Evolutionary conservation across 345 rosid genomes (phyloP), one percentile per base, ranked within the genome.

Genomic region (Raphanus raphanistrum): DNA sequence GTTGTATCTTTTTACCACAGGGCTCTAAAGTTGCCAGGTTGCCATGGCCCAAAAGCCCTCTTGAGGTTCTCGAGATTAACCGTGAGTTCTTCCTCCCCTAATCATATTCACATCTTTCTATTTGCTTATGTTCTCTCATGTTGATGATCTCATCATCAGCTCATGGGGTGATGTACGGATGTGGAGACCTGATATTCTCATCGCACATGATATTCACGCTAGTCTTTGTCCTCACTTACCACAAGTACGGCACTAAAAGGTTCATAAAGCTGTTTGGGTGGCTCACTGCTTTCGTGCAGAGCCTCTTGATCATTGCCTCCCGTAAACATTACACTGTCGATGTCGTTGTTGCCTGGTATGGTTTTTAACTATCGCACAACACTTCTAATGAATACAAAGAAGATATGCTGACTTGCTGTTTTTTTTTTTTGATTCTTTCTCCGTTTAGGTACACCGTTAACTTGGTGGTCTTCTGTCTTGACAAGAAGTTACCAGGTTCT

Each of bases 291-390:
- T 76, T 88, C 16, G 71, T 87, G 79, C 99, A 90, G 85, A 96
- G 99, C 86, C 82, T 93, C 67, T 79, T 96, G 86, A 96, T 96
- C 48, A 68, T 96, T 62, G 98, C 99, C 8, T 96, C 99, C 36
- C 91, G 98, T 80, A 96, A 96, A 83, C 99, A 96, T 89, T 96
- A 96, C 88, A 88, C 91, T 0, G 98, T 93, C 5, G 99, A 96
- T 26, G 87, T 96, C 0, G 97, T 93, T 59, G 99, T 96, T 81
- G 99, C 99, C 11, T 93, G 99, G 99, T 95, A 83, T 62, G 84
- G 12, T 15, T 11, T 41, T 61, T 28, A 3, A 72, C 55, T 15
- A 13, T 55, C 8, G 38, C 67, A 0, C 70, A 45, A 25, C 70
- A 58, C 1, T 16, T 4, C 16, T 13, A 1, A 50, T 13, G 64